Evolutionary conservation across 78 protist genomes (phyloP).

Genomic region (Dictyostelium citrinum): DNA sequence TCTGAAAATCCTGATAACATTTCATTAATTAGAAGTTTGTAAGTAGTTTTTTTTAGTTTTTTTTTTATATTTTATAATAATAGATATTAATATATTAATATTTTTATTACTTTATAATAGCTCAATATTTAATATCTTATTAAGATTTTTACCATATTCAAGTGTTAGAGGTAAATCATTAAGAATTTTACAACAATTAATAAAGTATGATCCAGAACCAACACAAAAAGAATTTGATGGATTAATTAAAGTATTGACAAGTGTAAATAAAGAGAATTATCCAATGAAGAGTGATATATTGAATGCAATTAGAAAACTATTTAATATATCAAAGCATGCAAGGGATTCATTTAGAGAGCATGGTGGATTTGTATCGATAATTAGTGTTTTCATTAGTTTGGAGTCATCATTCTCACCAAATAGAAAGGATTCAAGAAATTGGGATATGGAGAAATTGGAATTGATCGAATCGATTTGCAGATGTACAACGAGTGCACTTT

Average conservation of each 20-base stretch:
- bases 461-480: constrained; percentile 44
- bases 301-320: constrained; percentile 47
- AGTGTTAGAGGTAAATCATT: constrained; percentile 40
- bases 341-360: constrained; percentile 69
- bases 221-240: constrained; percentile 69
- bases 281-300: constrained; percentile 63
- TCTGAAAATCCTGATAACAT: constrained; percentile 73
- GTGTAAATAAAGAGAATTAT: neutral
- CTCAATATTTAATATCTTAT: constrained; percentile 36
- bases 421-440: neutral
- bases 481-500: constrained; percentile 48
- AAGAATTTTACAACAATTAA: constrained; percentile 53
- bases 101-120: neutral
- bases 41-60: neutral
- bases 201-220: constrained; percentile 56
- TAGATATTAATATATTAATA: neutral
- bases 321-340: constrained; percentile 39
- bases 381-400: constrained; percentile 27
- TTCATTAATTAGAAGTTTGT: constrained; percentile 42
- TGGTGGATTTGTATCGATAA: constrained; percentile 74
- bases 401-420: constrained; percentile 34
- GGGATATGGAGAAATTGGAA: neutral
- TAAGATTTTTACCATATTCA: constrained; percentile 46
- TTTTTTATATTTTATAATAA: too few species aligned
- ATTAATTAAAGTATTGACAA: constrained; percentile 36